These are phyloP conservation scores for Eucalyptus caleyi DNA, from an alignment of 345 rosid genomes.

Conservation along the genomic window DNA sequence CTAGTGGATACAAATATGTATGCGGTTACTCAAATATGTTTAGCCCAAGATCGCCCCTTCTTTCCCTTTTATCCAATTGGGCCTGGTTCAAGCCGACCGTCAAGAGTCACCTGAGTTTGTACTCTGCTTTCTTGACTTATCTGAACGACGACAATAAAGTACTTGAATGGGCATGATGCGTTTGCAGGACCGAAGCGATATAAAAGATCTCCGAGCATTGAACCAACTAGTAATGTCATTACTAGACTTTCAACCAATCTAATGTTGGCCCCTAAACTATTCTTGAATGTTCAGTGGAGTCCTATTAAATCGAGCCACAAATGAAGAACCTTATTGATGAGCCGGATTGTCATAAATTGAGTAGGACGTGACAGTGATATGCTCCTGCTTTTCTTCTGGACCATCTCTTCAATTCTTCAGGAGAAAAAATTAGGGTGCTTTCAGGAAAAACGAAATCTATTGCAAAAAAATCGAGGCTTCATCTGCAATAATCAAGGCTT, in stretches of 20 bases:
- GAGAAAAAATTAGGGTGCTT: not conserved
- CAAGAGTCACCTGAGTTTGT: not conserved
- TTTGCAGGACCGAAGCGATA: not conserved
- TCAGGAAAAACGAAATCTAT: not conserved
- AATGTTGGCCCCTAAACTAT: not conserved
- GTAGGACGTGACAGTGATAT: not conserved
- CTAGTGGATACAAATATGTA: not conserved
- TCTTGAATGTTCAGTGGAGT: not conserved
- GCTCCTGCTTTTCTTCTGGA: not conserved
- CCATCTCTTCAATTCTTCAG: not conserved
- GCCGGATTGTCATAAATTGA: not conserved
- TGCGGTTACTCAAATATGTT: not conserved
- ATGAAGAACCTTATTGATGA: not conserved
- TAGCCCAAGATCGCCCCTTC: not conserved
- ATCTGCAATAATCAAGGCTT: not conserved
- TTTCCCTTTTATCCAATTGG: not conserved
- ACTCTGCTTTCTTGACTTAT: not conserved
- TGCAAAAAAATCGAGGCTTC: not conserved
- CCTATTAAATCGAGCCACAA: not conserved
- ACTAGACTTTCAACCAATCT: accelerated
- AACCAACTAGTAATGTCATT: not conserved
- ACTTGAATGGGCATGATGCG: not conserved
- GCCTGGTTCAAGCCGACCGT: not conserved
- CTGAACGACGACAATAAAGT: not conserved
- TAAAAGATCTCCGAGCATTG: not conserved